Base-by-base conservation (phyloP, 805 yeast genomes). In the Scheffersomyces stipitis region DNA sequence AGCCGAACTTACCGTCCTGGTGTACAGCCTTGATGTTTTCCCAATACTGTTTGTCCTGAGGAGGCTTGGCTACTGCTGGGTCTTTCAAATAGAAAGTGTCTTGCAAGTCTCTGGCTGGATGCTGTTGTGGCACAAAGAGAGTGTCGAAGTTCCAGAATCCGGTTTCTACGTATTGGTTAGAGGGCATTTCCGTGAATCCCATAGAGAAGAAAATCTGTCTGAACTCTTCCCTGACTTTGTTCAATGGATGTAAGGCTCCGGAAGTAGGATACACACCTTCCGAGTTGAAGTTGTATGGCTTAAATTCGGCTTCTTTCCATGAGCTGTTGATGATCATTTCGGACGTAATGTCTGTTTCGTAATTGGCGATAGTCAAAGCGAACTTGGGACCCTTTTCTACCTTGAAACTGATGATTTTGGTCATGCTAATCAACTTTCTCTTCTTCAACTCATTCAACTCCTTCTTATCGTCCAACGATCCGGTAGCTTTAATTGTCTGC, bases 71-170 rank as follows among this genome's bases (percentile, higher is more conserved):
- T 44, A 64, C 71, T 33, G 69, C 73, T 23, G 99, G 99, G 60
- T 93, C 98, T 62, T 90, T 91, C 67, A 93, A 75, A 70, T 93
- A 93, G 73, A 93, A 93, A 41, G 99, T 93, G 69, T 93, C 99
- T 69, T 93, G 99, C 62, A 93, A 76, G 63, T 93, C 99, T 73
- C 99, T 83, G 33, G 99, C 99, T 13, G 99, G 99, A 71, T 93
- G 99, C 71, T 93, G 98, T 71, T 93, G 99, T 38, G 99, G 99
- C 37, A 93, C 99, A 56, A 71, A 93, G 55, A 93, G 76, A 3
- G 99, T 80, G 64, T 93, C 99, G 59, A 93, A 93, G 69, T 93
- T 93, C 99, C 99, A 93, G 81, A 93, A 93, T 4, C 98, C 98
- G 13, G 93, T 79, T 61, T 93, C 99, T 36, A 93, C 99, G 62